Evolutionary conservation across 352 stramenopile species (phyloP).

Genomic region (Blastocystis sp.): DNA sequence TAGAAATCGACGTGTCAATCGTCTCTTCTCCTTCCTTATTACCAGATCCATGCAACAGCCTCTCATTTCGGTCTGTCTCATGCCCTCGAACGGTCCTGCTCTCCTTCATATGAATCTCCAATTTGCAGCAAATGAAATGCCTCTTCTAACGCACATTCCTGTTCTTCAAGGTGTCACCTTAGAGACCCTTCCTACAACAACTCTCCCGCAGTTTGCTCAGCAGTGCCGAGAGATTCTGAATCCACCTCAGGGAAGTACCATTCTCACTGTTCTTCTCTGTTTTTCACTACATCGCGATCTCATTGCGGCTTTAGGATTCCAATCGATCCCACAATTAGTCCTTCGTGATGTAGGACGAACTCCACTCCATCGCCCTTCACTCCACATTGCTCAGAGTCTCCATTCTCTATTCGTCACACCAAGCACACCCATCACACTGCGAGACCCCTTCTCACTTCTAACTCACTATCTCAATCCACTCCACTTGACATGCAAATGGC

Average conservation of each 20-base stretch:
- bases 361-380: not conserved
- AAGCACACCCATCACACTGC: slow-evolving; percentile 27
- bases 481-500: slow-evolving; percentile 25
- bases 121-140: not conserved
- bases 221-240: not conserved
- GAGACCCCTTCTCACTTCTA: not conserved
- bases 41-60: not conserved
- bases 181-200: not conserved
- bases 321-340: not conserved
- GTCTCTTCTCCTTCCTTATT: not conserved
- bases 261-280: not conserved
- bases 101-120: not conserved
- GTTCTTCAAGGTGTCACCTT: not conserved
- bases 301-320: not conserved
- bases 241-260: not conserved
- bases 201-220: not conserved
- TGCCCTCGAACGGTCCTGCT: not conserved
- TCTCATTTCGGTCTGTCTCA: not conserved
- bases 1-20: not conserved
- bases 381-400: slow-evolving; percentile 13
- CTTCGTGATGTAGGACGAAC: slow-evolving; percentile 14
- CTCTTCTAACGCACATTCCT: not conserved
- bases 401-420: slow-evolving; percentile 38
- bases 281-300: not conserved
- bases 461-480: slow-evolving; percentile 18